Evolutionary conservation across 495 filamentous ascomycete genomes (phyloP), one percentile per base, ranked within the genome.

Genomic region (Stereocaulon alpinum): DNA sequence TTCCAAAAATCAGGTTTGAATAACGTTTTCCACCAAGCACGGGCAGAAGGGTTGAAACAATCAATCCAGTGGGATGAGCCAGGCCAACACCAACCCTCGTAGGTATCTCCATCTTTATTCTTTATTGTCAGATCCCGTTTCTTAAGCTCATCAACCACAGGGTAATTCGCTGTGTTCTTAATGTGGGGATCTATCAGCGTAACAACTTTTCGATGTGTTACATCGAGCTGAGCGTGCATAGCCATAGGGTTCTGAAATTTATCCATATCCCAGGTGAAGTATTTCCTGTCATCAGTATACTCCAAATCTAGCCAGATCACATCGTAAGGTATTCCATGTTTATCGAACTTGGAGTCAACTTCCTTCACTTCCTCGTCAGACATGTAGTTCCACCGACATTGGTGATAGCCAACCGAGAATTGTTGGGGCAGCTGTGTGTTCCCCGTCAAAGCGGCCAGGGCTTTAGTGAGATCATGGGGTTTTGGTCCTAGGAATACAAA

Each of bases 251-350:
- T 83, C 6, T 80, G 78, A 72, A 98, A 98, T 29, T 80, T 89
- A 60, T 91, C 76, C 2, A 82, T 78, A 67, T 98, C 92, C 88
- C 88, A 96, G 5, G 89, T 95, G 69, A 98, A 96, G 72, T 96
- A 98, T 72, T 94, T 94, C 69, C 91, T 91, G 69, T 84, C 89
- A 58, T 96, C 87, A 0, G 89, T 91, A 69, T 96, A 96, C 71
- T 96, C 92, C 65, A 98, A 86, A 66, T 98, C 92, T 15, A 98
- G 81, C 92, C 92, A 98, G 63, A 98, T 96, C 51, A 96, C 88
- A 73, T 98, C 92, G 71, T 95, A 96, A 1, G 92, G 92, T 52
- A 98, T 95, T 56, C 89, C 81, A 71, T 86, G 81, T 69, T 91
- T 95, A 75, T 95, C 91, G 72, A 98, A 93, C 68, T 93, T 95